Evolutionary conservation across 202 grass and related monocot species (phyloP).

Genomic region (Zoysia matrella): DNA sequence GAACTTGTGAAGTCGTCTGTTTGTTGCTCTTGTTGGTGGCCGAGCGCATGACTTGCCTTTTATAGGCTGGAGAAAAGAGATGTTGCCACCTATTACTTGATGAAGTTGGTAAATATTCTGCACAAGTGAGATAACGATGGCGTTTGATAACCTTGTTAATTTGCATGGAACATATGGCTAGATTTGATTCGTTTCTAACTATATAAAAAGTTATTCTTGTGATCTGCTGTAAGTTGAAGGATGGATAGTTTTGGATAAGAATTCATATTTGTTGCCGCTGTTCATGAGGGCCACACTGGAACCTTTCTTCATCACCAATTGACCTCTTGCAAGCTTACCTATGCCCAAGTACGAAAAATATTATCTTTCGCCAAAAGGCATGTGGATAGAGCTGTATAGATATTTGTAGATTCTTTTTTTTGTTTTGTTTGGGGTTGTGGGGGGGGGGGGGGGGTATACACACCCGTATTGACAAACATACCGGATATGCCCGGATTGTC

Average conservation of each 20-base stretch:
- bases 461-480: no score
- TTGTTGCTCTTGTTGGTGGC: not conserved
- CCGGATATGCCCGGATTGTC: no score
- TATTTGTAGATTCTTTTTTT: conserved; percentile 9
- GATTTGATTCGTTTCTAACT: conserved; percentile 23
- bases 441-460: no score
- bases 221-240: not conserved
- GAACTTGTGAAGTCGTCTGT: not conserved
- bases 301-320: not conserved
- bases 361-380: not conserved
- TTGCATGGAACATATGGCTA: not conserved
- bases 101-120: conserved; percentile 29
- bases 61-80: not conserved
- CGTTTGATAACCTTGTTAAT: conserved; percentile 20
- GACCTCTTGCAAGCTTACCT: conserved; percentile 7
- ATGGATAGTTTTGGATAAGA: conserved; percentile 31
- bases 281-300: conserved; percentile 31
- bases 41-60: not conserved
- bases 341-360: not conserved
- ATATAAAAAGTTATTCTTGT: conserved; percentile 16
- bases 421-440: no score
- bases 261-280: conserved; percentile 6
- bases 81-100: conserved; percentile 7
- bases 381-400: not conserved
- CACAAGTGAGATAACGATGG: not conserved